Evolutionary conservation across 2,329 filamentous ascomycete species (phyloP).

Genomic region (Colletotrichum higginsianum): DNA sequence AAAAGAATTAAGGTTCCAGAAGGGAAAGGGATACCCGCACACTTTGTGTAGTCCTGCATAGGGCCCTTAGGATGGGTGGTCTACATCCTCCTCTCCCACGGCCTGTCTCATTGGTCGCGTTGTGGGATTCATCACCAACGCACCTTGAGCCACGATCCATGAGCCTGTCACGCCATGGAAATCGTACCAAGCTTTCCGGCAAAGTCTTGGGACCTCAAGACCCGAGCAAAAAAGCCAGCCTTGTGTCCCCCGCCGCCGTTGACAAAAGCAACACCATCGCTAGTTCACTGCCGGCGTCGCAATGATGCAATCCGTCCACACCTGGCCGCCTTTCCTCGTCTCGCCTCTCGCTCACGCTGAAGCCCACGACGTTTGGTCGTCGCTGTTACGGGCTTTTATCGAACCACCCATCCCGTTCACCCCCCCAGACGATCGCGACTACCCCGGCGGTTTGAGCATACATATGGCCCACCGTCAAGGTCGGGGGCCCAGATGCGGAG

Average conservation of each 20-base stretch:
- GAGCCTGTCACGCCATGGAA: conserved; percentile 19
- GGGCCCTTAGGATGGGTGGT: too few relatives aligned
- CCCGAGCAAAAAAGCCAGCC: conserved; percentile 7
- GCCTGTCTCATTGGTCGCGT: conserved; percentile 9
- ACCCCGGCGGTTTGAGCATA: conserved; percentile 20
- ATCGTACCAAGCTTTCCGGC: conserved; percentile 38
- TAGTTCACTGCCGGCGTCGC: background rate
- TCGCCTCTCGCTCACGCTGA: conserved; percentile 3
- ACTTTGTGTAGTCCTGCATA: conserved; percentile 13
- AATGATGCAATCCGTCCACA: background rate
- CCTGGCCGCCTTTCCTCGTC: background rate
- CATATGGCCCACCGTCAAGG: conserved; percentile 17
- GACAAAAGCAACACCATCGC: background rate
- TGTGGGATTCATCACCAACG: conserved; percentile 4
- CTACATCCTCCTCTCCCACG: too few relatives aligned
- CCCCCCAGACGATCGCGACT: conserved; percentile 26
- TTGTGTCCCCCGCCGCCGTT: conserved; percentile 5
- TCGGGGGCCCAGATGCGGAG: conserved; percentile 30
- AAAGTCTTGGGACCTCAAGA: conserved; percentile 17
- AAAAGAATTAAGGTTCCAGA: conserved; percentile 30
- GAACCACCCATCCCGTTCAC: conserved; percentile 29
- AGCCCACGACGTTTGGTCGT: conserved; percentile 26
- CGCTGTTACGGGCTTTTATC: conserved; percentile 9
- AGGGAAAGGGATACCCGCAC: conserved; percentile 17
- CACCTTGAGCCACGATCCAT: background rate